Evolutionary conservation across 176 grass and related monocot species (phyloP), one percentile per base, ranked within the genome.

Genomic region (Ensete ventricosum): DNA sequence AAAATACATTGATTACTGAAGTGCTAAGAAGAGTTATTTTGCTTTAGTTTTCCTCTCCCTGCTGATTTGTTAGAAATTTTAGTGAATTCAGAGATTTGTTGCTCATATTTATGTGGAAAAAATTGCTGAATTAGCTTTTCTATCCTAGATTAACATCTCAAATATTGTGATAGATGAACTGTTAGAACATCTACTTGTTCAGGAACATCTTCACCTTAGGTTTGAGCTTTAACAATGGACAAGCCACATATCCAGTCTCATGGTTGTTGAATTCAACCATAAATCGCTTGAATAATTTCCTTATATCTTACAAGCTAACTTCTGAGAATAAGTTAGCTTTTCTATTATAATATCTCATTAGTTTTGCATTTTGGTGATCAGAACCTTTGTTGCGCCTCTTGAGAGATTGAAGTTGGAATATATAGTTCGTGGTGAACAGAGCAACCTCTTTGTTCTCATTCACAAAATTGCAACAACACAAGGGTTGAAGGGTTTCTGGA

Each of bases 361-460:
- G 11, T 51, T 50, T 70, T 19, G 12, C 12, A 29, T 67, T 67
- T 11, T 29, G 24, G 11, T 80, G 60, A 72, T 64, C 85, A 99
- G 96, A 89, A 99, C 96, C 91, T 80, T 89, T 84, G 86, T 99
- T 83, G 96, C 96, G 71, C 96, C 96, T 51, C 84, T 99, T 69
- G 96, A 99, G 77, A 91, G 96, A 34, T 84, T 99, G 77, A 99
- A 99, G 87, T 78, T 99, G 82, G 96, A 99, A 67, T 99, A 99
- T 78, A 89, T 99, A 76, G 90, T 99, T 54, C 96, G 90, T 49
- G 96, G 88, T 81, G 90, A 99, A 76, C 86, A 99, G 55, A 91
- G 86, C 63, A 81, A 99, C 91, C 62, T 99, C 29, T 88, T 99
- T 69, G 86, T 83, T 69, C 86, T 99, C 76, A 74, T 99, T 17